A percentile compares a stretch with the other conserved stretches of the same genome.
phyloP scores from a whole-genome alignment of 257 asterid species.

The Asclepias syriaca region DNA sequence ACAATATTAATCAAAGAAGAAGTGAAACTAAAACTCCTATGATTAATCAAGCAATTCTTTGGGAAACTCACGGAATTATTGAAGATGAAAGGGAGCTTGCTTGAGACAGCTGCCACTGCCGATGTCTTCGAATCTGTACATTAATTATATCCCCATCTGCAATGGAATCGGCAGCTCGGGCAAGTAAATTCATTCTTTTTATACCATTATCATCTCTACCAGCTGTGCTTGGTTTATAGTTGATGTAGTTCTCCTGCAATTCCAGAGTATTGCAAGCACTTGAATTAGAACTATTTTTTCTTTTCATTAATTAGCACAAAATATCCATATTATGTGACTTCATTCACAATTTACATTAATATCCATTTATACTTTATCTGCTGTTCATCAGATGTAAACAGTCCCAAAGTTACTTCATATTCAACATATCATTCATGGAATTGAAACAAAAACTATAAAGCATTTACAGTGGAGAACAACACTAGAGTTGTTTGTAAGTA shows the following conservation, averaged over 20 bases:
- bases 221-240: conserved; percentile 71
- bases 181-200: conserved; percentile 68
- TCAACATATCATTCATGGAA: neutral
- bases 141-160: conserved; percentile 93
- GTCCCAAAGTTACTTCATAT: neutral
- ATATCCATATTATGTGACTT: neutral
- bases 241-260: conserved; percentile 90
- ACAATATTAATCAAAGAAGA: neutral
- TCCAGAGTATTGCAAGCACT: conserved; percentile 9
- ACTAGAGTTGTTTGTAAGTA: neutral
- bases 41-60: conserved; percentile 4
- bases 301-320: neutral
- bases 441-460: neutral
- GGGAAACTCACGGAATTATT: conserved; percentile 71
- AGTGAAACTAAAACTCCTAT: conserved; percentile 1
- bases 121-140: conserved; percentile 87
- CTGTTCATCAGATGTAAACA: neutral
- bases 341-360: neutral
- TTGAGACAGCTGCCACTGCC: conserved; percentile 97
- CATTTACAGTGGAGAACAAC: neutral
- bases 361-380: neutral
- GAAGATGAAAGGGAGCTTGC: conserved; percentile 69
- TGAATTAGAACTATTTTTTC: neutral
- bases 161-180: conserved; percentile 92
- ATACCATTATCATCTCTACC: conserved; percentile 76